Evolutionary conservation across 805 yeast species (phyloP).

Genomic region (Scheffersomyces ergatensis): DNA sequence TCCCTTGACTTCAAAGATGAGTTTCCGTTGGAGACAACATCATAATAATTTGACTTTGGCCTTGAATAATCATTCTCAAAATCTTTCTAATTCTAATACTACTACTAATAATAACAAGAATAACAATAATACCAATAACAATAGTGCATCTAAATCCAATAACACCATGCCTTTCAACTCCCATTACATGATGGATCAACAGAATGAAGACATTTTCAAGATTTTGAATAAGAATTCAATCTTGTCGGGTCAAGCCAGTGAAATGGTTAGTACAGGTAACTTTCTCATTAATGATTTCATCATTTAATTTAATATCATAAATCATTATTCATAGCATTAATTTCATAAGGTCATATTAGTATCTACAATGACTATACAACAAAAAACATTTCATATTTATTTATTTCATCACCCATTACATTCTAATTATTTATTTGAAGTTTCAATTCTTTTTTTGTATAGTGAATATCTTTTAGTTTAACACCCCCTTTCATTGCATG

Average conservation of each 20-base stretch:
- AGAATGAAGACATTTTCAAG: constrained; percentile 23
- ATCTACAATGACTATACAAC: too few species aligned
- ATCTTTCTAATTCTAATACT: constrained; percentile 24
- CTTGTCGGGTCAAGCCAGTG: constrained; percentile 40
- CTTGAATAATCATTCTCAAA: background rate
- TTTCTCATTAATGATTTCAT: constrained; percentile 43
- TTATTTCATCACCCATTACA: too few species aligned
- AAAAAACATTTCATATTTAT: too few species aligned
- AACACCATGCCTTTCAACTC: too few species aligned
- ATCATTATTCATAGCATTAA: too few species aligned
- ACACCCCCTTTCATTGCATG: too few species aligned
- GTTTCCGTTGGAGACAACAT: background rate
- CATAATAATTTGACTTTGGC: constrained; percentile 7
- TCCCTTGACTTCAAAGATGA: background rate
- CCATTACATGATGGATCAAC: constrained; percentile 10
- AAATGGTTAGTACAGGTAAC: constrained; percentile 41
- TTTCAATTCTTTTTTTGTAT: too few species aligned
- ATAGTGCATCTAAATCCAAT: constrained; percentile 3
- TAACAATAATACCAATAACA: constrained; percentile 31
- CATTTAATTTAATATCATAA: too few species aligned
- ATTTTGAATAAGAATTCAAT: constrained; percentile 35
- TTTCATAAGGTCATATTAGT: too few species aligned
- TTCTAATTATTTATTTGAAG: too few species aligned
- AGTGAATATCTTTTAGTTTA: too few species aligned
- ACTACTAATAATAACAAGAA: constrained; percentile 24